A percentile compares a stretch with the other conserved stretches of the same genome.
phyloP scores from a whole-genome alignment of 352 stramenopile genomes.

The Phytopythium oedochilum region DNA sequence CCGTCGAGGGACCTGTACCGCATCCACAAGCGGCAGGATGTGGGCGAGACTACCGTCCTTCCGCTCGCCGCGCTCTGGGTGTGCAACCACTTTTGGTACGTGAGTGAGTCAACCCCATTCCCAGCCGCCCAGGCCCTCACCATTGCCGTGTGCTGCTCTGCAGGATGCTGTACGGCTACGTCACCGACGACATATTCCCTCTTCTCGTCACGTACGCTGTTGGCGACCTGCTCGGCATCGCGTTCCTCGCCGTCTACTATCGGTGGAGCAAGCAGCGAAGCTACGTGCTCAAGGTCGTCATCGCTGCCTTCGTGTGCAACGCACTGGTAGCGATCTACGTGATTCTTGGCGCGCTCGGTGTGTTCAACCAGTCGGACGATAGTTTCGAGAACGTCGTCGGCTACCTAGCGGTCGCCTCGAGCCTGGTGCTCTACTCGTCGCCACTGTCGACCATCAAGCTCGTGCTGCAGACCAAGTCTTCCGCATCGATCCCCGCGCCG shows the following conservation, averaged over 20 bases:
- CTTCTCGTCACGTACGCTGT: conserved; percentile 48
- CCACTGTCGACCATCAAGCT: conserved; percentile 51
- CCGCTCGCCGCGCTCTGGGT: conserved; percentile 63
- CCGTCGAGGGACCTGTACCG: conserved; percentile 39
- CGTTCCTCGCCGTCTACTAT: conserved; percentile 46
- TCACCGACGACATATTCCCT: conserved; percentile 39
- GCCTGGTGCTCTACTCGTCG: conserved; percentile 59
- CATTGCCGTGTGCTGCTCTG: neutral
- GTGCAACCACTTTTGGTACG: conserved; percentile 69
- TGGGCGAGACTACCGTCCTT: conserved; percentile 36
- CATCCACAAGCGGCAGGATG: conserved; percentile 45
- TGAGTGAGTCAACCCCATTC: neutral
- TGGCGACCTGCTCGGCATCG: conserved; percentile 36
- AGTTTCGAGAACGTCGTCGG: conserved; percentile 29
- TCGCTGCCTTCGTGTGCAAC: conserved; percentile 32
- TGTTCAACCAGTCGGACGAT: conserved; percentile 20
- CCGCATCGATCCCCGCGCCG: conserved; percentile 47
- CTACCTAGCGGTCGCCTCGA: conserved; percentile 44
- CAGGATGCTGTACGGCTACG: conserved; percentile 63
- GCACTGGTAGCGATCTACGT: conserved; percentile 41
- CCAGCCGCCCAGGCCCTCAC: neutral
- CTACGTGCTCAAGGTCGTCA: conserved; percentile 27
- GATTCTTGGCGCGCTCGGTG: conserved; percentile 27
- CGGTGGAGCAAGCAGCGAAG: conserved; percentile 30
- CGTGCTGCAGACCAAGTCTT: conserved; percentile 48